phyloP scores from a whole-genome alignment of 768 basidiomycete genomes.

The Suillus discolor region DNA sequence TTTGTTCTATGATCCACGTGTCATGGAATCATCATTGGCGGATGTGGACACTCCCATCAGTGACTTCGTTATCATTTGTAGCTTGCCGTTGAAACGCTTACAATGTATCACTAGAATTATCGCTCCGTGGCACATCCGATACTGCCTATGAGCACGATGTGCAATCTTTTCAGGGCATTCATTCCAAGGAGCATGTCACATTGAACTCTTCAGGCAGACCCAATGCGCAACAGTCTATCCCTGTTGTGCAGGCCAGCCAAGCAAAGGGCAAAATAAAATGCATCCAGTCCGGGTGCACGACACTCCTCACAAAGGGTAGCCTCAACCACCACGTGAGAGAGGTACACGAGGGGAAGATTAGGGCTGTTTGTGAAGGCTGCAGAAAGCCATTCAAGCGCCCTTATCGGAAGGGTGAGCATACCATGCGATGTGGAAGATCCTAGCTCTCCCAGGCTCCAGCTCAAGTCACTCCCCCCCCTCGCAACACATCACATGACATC shows the following conservation, averaged over 20 bases:
- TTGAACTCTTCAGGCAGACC: background rate
- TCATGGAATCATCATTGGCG: too few species aligned
- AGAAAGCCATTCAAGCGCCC: background rate
- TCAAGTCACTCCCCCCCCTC: too few species aligned
- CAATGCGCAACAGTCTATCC: background rate
- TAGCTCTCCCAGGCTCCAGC: too few species aligned
- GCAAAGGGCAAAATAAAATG: background rate
- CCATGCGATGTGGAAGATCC: background rate
- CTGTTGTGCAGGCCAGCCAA: background rate
- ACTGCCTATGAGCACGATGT: too few species aligned
- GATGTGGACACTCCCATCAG: too few species aligned
- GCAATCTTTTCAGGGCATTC: background rate
- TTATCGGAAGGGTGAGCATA: background rate
- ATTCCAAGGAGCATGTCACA: background rate
- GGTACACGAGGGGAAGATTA: background rate
- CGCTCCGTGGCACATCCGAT: background rate
- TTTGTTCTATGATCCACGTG: too few species aligned
- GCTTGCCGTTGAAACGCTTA: background rate
- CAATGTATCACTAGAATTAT: background rate
- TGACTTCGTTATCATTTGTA: background rate
- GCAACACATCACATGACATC: too few species aligned
- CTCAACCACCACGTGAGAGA: background rate
- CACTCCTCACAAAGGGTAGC: background rate
- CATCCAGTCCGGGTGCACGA: background rate
- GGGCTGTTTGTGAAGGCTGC: background rate